Percentiles rank a stretch among this genome's conserved stretches.
Conservation (phyloP, 2,329 filamentous ascomycete genomes). For the Paraphaeosphaeria sporulosa region DNA sequence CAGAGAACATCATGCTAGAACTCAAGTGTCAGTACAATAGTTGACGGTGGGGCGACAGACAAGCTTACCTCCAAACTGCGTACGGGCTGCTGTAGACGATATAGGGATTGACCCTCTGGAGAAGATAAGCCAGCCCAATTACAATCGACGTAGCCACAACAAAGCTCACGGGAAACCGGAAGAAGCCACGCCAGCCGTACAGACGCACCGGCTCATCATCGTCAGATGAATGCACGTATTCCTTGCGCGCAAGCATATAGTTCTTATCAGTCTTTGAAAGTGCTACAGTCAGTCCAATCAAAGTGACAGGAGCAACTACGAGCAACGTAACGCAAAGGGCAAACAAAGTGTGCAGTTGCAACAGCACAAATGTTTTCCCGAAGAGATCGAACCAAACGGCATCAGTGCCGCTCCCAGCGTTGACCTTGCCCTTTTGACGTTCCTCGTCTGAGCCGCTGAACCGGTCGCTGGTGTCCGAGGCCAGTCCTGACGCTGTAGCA, state of each 20-base stretch:
- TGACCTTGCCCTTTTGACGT: slow-evolving; percentile 67
- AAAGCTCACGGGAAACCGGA: slow-evolving; percentile 82
- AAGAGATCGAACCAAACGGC: slow-evolving; percentile 96
- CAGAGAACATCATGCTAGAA: slow-evolving; percentile 76
- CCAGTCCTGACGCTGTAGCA: slow-evolving; percentile 74
- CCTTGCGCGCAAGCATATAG: slow-evolving; percentile 80
- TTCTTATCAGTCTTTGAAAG: slow-evolving; percentile 79
- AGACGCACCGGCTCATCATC: slow-evolving; percentile 68
- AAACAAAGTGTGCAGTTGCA: slow-evolving; percentile 83
- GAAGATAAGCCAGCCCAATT: slow-evolving; percentile 74
- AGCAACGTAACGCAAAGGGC: slow-evolving; percentile 85
- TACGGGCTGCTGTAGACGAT: slow-evolving; percentile 92
- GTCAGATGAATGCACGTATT: slow-evolving; percentile 66
- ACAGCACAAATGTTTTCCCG: slow-evolving; percentile 78
- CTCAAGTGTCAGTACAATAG: background rate
- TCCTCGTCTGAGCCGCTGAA: slow-evolving; percentile 70
- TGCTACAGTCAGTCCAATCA: slow-evolving; percentile 73
- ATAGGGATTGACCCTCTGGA: slow-evolving; percentile 85
- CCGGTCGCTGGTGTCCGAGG: slow-evolving; percentile 69
- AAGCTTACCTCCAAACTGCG: slow-evolving; percentile 72
- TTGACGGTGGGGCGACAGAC: slow-evolving; percentile 9
- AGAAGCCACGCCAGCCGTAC: slow-evolving; percentile 81
- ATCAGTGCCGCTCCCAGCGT: slow-evolving; percentile 70
- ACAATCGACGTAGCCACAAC: slow-evolving; percentile 72
- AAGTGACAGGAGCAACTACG: slow-evolving; percentile 76